Evolutionary conservation across 2,329 filamentous ascomycete genomes (phyloP), one percentile per base, ranked within the genome.

Genomic region (Sporothrix curviconia): DNA sequence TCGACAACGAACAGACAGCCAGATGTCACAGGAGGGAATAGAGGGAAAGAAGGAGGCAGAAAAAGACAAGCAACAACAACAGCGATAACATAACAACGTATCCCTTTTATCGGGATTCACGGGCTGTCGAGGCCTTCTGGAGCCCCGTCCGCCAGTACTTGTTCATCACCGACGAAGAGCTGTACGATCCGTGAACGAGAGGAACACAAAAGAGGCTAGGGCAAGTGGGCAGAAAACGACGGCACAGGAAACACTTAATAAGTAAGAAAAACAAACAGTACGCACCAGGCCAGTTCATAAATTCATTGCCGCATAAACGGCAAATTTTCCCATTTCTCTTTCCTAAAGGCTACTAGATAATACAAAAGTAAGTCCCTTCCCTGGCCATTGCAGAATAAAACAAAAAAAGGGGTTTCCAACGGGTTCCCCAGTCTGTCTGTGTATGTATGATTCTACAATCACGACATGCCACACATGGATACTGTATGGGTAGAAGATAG

Each of bases 121-220:
- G 46, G 12, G 50, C 49, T 8, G 40, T 42, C 3, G 30, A 54
- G 12, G 39, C 46, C 2, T 61, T 44, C 43, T 61, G 60, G 60
- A 24, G 25, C 8, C 9, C 36, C 1, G 46, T 61, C 19, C 55
- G 60, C 15, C 36, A 42, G 19, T 53, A 52, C 12, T 24, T 61
- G 25, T 7, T 30, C 7, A 49, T 59, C 12, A 36, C 42, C 4
- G 57, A 61, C 30, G 60, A 59, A 7, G 58, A 59, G 3, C 46
- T 57, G 4, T 55, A 55, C 32, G 46, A 54, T 7, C 7, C 22
- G n/a, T 55, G 28, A 55, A 15, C 12, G 8, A 25, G 9, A 15
- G 7, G 8, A 30, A 30, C 7, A n/a, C n/a, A n/a, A n/a, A n/a
- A n/a, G n/a, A n/a, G n/a, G n/a, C n/a, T n/a, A 22, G 7, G 25